A percentile compares a stretch with the other conserved stretches of the same genome.
Evolutionary conservation across 805 yeast genomes (phyloP).

Genomic region (Candida quercuum): DNA sequence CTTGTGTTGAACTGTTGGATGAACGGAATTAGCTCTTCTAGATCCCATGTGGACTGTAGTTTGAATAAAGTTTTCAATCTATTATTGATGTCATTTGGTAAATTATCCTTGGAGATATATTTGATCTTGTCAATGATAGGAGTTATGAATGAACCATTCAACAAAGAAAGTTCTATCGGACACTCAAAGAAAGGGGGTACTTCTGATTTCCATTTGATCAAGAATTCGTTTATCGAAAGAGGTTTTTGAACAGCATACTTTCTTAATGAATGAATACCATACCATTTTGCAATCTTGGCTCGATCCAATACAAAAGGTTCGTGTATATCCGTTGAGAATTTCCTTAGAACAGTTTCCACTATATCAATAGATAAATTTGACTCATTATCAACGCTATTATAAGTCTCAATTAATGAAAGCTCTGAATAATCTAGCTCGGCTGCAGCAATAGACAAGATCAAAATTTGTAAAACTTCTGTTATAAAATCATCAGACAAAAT

Average conservation of each 20-base stretch:
- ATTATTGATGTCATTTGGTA: conserved; percentile 43
- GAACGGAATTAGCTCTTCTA: conserved; percentile 60
- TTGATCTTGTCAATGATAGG: conserved; percentile 43
- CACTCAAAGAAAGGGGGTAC: conserved; percentile 62
- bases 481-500: conserved; percentile 30
- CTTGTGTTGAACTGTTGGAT: conserved; percentile 52
- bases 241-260: conserved; percentile 27
- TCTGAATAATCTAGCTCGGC: conserved; percentile 25
- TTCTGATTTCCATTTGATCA: conserved; percentile 56
- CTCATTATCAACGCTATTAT: conserved; percentile 24
- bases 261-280: conserved; percentile 50
- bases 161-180: conserved; percentile 46
- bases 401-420: conserved; percentile 26
- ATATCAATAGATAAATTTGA: conserved; percentile 36
- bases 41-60: conserved; percentile 52
- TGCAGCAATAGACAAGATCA: conserved; percentile 34
- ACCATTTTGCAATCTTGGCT: conserved; percentile 48
- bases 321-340: conserved; percentile 32
- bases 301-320: conserved; percentile 36
- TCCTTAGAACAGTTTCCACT: conserved; percentile 43
- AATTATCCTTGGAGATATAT: conserved; percentile 42
- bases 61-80: conserved; percentile 51
- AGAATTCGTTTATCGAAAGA: conserved; percentile 44
- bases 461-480: conserved; percentile 28
- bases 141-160: conserved; percentile 50